Conservation (phyloP, 2,329 filamentous ascomycete genomes). For the Trichothecium roseum region DNA sequence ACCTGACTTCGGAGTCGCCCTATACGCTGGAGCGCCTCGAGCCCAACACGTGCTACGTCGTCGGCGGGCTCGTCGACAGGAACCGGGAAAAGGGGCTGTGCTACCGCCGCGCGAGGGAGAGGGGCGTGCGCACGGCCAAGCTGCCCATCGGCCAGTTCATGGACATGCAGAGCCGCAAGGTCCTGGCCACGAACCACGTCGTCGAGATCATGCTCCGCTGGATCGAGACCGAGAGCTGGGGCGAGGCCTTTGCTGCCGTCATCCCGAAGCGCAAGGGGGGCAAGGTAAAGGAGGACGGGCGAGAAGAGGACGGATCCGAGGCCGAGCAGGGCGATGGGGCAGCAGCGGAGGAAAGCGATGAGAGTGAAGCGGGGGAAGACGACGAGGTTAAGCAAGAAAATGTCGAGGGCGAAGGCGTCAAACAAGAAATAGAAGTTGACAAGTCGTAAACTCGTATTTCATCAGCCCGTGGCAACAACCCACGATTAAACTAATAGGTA, state of each 20-base stretch:
- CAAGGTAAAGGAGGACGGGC: conserved; percentile 39
- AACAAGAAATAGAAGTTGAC: conserved; percentile 1
- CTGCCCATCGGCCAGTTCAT: conserved; percentile 93
- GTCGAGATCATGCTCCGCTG: conserved; percentile 93
- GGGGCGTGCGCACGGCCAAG: conserved; percentile 76
- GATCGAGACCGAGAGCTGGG: conserved; percentile 88
- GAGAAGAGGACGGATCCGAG: conserved; percentile 2
- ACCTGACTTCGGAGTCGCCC: conserved; percentile 85
- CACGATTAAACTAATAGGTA: no score
- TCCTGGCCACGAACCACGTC: conserved; percentile 91
- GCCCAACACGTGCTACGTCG: conserved; percentile 82
- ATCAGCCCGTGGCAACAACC: neutral
- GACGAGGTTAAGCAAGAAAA: conserved; percentile 18
- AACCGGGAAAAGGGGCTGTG: conserved; percentile 94
- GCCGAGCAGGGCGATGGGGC: conserved; percentile 9
- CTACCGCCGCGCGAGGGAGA: conserved; percentile 66
- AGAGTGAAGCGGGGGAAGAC: conserved; percentile 15
- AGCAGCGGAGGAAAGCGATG: conserved; percentile 12
- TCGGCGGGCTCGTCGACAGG: conserved; percentile 90
- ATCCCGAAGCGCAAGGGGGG: conserved; percentile 89
- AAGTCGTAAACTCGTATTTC: neutral
- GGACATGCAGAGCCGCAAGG: conserved; percentile 75
- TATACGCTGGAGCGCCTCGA: conserved; percentile 74
- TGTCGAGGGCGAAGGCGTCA: neutral
- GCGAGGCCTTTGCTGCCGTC: conserved; percentile 73